A percentile compares a stretch with the other conserved stretches of the same genome.
These are phyloP conservation scores for Myxozyma vanderwaltii DNA, from an alignment of 805 yeast species.

Conservation along the genomic window DNA sequence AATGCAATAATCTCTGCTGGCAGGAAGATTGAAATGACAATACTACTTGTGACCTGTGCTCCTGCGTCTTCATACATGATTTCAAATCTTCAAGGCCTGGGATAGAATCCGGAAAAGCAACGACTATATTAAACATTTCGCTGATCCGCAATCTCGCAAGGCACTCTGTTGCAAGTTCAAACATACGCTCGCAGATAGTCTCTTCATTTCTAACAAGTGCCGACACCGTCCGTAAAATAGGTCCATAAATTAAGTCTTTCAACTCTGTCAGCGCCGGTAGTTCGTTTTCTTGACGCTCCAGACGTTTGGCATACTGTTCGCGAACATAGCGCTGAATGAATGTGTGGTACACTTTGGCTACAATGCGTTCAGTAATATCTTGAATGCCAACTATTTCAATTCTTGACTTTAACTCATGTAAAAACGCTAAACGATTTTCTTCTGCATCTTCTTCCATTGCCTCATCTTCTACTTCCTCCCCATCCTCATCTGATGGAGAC, in stretches of 20 bases:
- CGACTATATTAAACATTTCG: slow-evolving; percentile 63
- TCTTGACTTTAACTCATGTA: slow-evolving; percentile 1
- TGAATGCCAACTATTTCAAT: slow-evolving; percentile 10
- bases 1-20: slow-evolving; percentile 57
- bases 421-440: neutral
- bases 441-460: neutral
- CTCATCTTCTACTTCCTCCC: slow-evolving; percentile 1
- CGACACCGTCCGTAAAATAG: slow-evolving; percentile 4
- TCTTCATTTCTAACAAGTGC: slow-evolving; percentile 15
- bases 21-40: slow-evolving; percentile 52
- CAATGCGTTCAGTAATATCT: slow-evolving; percentile 15
- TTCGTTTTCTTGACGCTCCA: slow-evolving; percentile 22
- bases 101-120: slow-evolving; percentile 54
- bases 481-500: neutral
- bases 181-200: slow-evolving; percentile 7
- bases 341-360: slow-evolving; percentile 20
- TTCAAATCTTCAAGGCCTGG: slow-evolving; percentile 62
- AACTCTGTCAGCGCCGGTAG: slow-evolving; percentile 14
- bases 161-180: slow-evolving; percentile 20
- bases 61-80: slow-evolving; percentile 49
- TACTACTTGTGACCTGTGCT: slow-evolving; percentile 57
- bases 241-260: slow-evolving; percentile 7
- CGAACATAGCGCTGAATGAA: slow-evolving; percentile 21
- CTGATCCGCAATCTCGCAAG: slow-evolving; percentile 39
- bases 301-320: slow-evolving; percentile 8